Base-by-base conservation (phyloP, 352 stramenopile genomes). In the Pythium monospermum region DNA sequence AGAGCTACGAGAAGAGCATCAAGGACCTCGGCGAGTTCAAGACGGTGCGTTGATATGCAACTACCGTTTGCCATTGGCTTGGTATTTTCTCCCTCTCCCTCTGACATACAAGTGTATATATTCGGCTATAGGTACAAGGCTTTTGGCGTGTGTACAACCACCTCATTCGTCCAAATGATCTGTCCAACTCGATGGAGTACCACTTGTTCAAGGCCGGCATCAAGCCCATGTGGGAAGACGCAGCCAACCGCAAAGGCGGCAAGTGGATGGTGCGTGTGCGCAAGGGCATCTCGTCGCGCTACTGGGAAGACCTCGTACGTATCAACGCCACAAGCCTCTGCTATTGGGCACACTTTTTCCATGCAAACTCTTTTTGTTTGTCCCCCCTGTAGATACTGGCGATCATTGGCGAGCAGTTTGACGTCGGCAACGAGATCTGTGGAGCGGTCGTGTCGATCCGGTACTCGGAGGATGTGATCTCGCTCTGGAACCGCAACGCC, bases 141-240 rank as follows among this genome's bases (percentile, higher is more conserved):
- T 97, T 97, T 62, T 97, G 91, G 88, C 79, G 76, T 32, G 73
- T 97, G 27, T 97, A 97, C 70, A 96, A 97, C 59, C 85, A 97
- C 58, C 71, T 97, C 44, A 70, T 94, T 38, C 81, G 91, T 27
- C 88, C 91, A 18, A 95, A 95, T 65, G 86, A 97, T 45, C 69
- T 97, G 12, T 72, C 76, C 22, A 94, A 89, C 62, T 88, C 79
- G 4, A 95, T 94, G 71, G 91, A 97, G 54, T 95, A 96, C 53
- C 87, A 97, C 53, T 68, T 97, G 26, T 97, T 97, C 56, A 96
- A 96, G 64, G 86, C 91, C 3, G 91, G 89, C 30, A 97, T 97
- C 57, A 97, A 96, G 68, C 91, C 91, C 13, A 96, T 96, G 67
- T 97, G 91, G 91, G 91, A 97, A 65, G 91, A 97, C 50, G n/a